Percentiles rank a stretch among this genome's conserved stretches.
phyloP scores from a whole-genome alignment of 2,329 filamentous ascomycete species.

The Fusarium dimerum region DNA sequence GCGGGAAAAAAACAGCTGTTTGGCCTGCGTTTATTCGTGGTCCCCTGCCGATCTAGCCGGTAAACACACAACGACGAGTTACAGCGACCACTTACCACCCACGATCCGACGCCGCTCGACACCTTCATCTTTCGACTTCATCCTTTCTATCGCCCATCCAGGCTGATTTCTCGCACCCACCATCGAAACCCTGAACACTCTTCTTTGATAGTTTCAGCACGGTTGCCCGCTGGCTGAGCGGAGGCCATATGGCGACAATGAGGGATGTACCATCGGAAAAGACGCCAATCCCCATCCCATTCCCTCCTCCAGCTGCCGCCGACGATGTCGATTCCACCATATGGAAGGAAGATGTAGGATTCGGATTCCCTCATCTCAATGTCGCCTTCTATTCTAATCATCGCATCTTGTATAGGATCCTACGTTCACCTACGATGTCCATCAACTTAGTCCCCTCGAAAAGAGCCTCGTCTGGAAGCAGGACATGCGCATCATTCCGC shows the following conservation, averaged over 20 bases:
- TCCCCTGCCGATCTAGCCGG: no score
- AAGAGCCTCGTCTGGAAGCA: slow-evolving; percentile 55
- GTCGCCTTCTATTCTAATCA: slow-evolving; percentile 9
- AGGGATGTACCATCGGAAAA: slow-evolving; percentile 12
- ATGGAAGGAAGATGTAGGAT: slow-evolving; percentile 24
- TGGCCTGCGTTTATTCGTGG: no score
- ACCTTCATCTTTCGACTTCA: background rate
- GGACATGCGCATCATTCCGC: slow-evolving; percentile 63
- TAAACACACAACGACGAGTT: no score
- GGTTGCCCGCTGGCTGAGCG: slow-evolving; percentile 13
- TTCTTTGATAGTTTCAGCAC: slow-evolving; percentile 3
- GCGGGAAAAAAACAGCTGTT: no score
- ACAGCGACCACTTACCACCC: background rate
- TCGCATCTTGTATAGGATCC: slow-evolving; percentile 12
- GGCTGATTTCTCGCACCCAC: slow-evolving; percentile 3
- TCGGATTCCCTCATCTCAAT: background rate
- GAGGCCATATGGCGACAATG: slow-evolving; percentile 18
- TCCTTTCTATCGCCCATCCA: slow-evolving; percentile 12
- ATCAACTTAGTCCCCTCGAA: slow-evolving; percentile 31
- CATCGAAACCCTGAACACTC: slow-evolving; percentile 1
- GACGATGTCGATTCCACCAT: slow-evolving; percentile 30
- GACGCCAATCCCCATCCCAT: slow-evolving; percentile 23
- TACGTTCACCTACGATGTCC: slow-evolving; percentile 18
- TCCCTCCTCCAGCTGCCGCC: slow-evolving; percentile 27
- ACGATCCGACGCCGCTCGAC: background rate